Conservation (phyloP, 108 stramenopile species). For the Discostella stelligeroides region DNA sequence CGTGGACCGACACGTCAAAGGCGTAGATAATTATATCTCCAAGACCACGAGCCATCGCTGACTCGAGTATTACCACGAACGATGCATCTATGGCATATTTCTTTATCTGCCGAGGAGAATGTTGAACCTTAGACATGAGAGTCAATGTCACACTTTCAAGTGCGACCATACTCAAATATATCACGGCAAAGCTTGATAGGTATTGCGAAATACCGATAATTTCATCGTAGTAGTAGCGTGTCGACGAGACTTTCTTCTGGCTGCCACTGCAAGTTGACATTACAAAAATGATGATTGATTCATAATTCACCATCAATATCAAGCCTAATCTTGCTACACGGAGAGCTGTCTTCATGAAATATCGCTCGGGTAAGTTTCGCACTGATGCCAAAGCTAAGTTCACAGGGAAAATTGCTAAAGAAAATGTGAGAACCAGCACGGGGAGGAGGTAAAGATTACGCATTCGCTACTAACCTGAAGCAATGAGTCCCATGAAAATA, state of each 20-base stretch:
- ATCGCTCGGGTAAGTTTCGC: constrained; percentile 23
- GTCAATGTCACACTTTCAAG: constrained; percentile 31
- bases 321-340: constrained; percentile 32
- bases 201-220: constrained; percentile 35
- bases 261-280: constrained; percentile 8
- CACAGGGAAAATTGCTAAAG: constrained; percentile 30
- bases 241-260: constrained; percentile 8
- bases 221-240: constrained; percentile 27
- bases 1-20: constrained; percentile 24
- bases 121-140: constrained; percentile 47
- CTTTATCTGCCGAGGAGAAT: constrained; percentile 27
- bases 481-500: not conserved
- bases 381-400: constrained; percentile 25
- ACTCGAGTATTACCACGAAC: constrained; percentile 33
- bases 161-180: constrained; percentile 29
- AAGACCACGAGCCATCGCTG: constrained; percentile 24
- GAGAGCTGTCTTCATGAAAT: constrained; percentile 24
- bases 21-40: constrained; percentile 30
- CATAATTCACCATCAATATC: constrained; percentile 44
- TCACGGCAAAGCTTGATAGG: constrained; percentile 15
- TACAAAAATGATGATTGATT: constrained; percentile 36
- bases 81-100: constrained; percentile 39
- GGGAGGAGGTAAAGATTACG: too few species aligned
- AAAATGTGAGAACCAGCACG: too few species aligned
- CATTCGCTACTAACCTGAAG: not conserved